phyloP scores from a whole-genome alignment of 2,329 filamentous ascomycete species.

The Didymella arachidicola region DNA sequence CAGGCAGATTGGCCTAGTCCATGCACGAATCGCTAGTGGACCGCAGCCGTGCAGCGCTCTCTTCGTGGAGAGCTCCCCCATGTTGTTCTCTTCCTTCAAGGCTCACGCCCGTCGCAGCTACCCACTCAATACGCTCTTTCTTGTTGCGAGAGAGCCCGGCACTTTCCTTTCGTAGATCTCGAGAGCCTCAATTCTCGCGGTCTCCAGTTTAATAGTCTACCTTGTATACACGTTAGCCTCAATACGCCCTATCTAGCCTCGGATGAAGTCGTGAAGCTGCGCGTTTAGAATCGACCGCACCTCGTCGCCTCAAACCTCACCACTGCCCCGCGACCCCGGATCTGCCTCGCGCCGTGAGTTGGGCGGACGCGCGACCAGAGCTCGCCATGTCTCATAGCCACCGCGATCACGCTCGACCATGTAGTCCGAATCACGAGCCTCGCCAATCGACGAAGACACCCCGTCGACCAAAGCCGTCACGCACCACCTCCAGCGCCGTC shows the following conservation, averaged over 20 bases:
- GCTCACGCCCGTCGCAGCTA: constrained; percentile 45
- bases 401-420: constrained; percentile 5
- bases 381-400: constrained; percentile 20
- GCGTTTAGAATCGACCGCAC: constrained; percentile 38
- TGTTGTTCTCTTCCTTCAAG: constrained; percentile 39
- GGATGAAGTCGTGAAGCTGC: constrained; percentile 45
- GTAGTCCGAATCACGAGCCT: constrained; percentile 6
- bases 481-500: constrained; percentile 26
- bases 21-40: constrained; percentile 24
- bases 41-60: constrained; percentile 21
- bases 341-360: constrained; percentile 19
- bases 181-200: constrained; percentile 26
- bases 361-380: constrained; percentile 16
- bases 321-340: constrained; percentile 25
- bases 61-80: constrained; percentile 33
- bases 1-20: constrained; percentile 26
- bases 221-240: constrained; percentile 24
- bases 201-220: constrained; percentile 27
- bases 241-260: constrained; percentile 26
- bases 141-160: constrained; percentile 39
- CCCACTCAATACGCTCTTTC: constrained; percentile 50
- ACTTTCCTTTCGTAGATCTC: constrained; percentile 38
- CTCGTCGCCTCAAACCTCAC: constrained; percentile 25
- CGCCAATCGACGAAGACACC: constrained; percentile 8
- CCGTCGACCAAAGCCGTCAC: constrained; percentile 35